Percentiles rank a stretch among this genome's conserved stretches.
phyloP scores from a whole-genome alignment of 495 filamentous ascomycete genomes.

The Trypethelium eluteriae region DNA sequence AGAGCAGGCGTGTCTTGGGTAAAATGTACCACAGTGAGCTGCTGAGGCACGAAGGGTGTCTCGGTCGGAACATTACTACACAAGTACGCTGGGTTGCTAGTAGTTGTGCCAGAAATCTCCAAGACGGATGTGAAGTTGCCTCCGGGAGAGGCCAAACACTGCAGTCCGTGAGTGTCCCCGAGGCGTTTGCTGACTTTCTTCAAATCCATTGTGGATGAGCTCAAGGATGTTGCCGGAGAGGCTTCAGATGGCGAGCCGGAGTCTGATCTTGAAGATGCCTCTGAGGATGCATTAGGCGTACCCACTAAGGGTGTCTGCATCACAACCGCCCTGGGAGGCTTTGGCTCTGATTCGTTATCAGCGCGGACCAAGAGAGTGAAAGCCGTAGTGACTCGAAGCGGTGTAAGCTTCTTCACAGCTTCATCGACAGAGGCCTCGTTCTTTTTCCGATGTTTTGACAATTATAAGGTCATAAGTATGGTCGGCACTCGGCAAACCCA shows the following conservation, averaged over 20 bases:
- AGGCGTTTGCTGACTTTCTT: slow-evolving; percentile 10
- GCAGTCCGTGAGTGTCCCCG: background rate
- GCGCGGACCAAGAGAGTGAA: background rate
- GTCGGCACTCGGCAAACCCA: background rate
- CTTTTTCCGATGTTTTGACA: background rate
- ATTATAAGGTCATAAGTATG: background rate
- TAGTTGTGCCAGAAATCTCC: background rate
- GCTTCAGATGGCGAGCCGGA: background rate
- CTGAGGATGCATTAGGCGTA: background rate
- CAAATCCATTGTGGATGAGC: slow-evolving; percentile 3
- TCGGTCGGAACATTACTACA: background rate
- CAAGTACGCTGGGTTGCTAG: background rate
- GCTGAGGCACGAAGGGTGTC: background rate
- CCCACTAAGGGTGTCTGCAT: slow-evolving; percentile 3
- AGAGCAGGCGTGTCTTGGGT: background rate
- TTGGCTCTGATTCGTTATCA: background rate
- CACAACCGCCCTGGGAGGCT: background rate
- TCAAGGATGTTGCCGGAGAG: background rate
- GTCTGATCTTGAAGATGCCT: slow-evolving; percentile 11
- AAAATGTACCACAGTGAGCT: background rate
- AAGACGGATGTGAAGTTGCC: slow-evolving; percentile 8
- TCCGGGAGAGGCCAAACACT: slow-evolving; percentile 4
- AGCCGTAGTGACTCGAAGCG: background rate
- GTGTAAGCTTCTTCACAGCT: background rate
- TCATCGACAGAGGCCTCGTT: background rate